phyloP scores from a whole-genome alignment of 2,329 filamentous ascomycete genomes.

The Tolypocladium pustulatum region DNA sequence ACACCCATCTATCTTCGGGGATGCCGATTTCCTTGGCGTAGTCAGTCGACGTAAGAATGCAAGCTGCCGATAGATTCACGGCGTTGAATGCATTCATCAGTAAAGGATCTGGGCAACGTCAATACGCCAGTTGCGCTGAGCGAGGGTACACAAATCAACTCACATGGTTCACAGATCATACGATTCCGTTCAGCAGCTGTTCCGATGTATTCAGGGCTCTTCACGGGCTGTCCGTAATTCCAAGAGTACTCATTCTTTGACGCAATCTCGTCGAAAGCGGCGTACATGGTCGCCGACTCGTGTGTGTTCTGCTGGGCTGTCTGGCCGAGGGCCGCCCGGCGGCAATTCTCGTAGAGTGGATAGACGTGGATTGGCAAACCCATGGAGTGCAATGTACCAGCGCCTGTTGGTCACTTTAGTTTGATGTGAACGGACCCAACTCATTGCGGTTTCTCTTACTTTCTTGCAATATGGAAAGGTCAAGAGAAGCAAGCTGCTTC shows the following conservation, averaged over 20 bases:
- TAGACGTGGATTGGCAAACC: constrained; percentile 58
- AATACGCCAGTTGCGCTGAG: background rate
- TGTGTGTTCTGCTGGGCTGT: constrained; percentile 41
- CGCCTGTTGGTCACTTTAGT: constrained; percentile 25
- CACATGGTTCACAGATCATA: constrained; percentile 60
- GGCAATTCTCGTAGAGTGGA: constrained; percentile 55
- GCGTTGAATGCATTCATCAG: constrained; percentile 65
- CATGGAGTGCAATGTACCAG: constrained; percentile 46
- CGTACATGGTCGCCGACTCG: constrained; percentile 51
- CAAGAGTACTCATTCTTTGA: constrained; percentile 43
- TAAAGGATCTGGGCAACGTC: constrained; percentile 42
- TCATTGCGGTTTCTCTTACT: constrained; percentile 1
- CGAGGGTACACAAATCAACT: constrained; percentile 8
- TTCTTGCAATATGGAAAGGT: constrained; percentile 30
- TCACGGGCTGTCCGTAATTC: constrained; percentile 37
- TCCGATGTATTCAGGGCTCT: constrained; percentile 39
- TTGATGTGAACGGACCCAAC: too few species aligned
- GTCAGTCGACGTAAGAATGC: constrained; percentile 47
- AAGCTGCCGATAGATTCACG: constrained; percentile 52
- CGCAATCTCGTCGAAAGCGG: constrained; percentile 47
- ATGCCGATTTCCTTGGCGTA: constrained; percentile 44
- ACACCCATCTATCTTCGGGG: constrained; percentile 48
- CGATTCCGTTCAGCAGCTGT: constrained; percentile 46
- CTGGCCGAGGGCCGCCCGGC: constrained; percentile 45
- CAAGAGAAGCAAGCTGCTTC: constrained; percentile 32